Percentiles rank a stretch among this genome's conserved stretches.
Conservation (phyloP, 2,329 filamentous ascomycete genomes). For the Trichophyton mentagrophytes region DNA sequence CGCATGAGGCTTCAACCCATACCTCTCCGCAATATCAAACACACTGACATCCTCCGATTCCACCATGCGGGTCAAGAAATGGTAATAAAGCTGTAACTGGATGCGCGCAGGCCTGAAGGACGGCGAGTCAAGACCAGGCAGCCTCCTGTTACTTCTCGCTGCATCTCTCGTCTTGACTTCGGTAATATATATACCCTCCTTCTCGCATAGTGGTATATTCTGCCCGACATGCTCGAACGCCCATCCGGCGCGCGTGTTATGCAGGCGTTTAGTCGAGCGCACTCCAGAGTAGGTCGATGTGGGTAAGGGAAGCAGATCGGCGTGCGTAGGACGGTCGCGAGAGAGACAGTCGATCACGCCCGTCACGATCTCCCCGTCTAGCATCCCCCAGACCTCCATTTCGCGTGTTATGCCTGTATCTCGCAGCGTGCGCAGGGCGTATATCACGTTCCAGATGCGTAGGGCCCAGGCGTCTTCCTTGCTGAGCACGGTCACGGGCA, state of each 20-base stretch:
- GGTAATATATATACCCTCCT: slow-evolving; percentile 52
- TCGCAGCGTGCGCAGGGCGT: slow-evolving; percentile 62
- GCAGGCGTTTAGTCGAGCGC: not conserved
- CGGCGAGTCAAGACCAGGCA: slow-evolving; percentile 48
- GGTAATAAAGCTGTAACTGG: slow-evolving; percentile 82
- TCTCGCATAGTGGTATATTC: not conserved
- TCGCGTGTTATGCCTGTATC: slow-evolving; percentile 62
- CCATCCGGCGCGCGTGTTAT: not conserved
- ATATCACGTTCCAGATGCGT: slow-evolving; percentile 79
- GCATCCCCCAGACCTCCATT: slow-evolving; percentile 69
- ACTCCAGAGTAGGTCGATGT: not conserved
- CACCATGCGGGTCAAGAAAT: slow-evolving; percentile 59
- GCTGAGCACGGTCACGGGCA: slow-evolving; percentile 57
- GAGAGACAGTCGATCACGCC: slow-evolving; percentile 82
- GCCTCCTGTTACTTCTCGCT: slow-evolving; percentile 32
- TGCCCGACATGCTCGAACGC: not conserved
- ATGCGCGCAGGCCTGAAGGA: slow-evolving; percentile 64
- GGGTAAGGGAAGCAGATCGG: too few species aligned
- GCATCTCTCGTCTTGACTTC: slow-evolving; percentile 73
- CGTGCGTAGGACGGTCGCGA: too few species aligned
- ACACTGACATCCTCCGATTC: slow-evolving; percentile 60
- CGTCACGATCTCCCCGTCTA: slow-evolving; percentile 72
- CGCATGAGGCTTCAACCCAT: slow-evolving; percentile 51
- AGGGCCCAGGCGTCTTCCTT: slow-evolving; percentile 75
- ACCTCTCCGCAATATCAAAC: slow-evolving; percentile 54